Percentiles rank a stretch among this genome's conserved stretches.
Evolutionary conservation across 176 grass and related monocot genomes (phyloP).

Genomic region (Aegilops umbellulata): DNA sequence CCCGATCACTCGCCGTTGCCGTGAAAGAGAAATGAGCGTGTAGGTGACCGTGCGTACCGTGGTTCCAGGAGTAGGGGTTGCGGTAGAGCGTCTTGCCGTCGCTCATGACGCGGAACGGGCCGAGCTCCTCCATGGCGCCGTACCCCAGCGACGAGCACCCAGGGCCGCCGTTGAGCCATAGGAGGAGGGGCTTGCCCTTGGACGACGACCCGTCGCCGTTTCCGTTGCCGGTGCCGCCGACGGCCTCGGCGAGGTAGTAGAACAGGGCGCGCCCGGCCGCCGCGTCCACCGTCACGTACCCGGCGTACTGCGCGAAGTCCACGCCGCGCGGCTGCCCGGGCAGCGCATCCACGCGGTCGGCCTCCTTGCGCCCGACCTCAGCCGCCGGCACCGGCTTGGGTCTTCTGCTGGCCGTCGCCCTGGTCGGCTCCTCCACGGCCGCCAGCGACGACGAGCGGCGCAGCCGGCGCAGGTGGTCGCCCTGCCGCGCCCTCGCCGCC

Average conservation of each 20-base stretch:
- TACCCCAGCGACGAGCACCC: conserved; percentile 86
- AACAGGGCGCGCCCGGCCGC: conserved; percentile 64
- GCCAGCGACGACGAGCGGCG: conserved; percentile 17
- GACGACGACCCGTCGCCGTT: not conserved
- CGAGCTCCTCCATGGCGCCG: conserved; percentile 86
- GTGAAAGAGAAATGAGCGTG: too few species aligned
- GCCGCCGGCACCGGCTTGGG: not conserved
- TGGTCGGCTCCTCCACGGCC: not conserved
- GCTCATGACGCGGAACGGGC: conserved; percentile 82
- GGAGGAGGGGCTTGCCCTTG: conserved; percentile 47
- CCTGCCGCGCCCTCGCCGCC: conserved; percentile 30
- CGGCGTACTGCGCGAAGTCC: conserved; percentile 75
- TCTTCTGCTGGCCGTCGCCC: not conserved
- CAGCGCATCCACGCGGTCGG: conserved; percentile 56
- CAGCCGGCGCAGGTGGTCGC: conserved; percentile 35
- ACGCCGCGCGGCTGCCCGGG: conserved; percentile 66
- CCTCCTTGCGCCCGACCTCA: conserved; percentile 35
- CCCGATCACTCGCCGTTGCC: too few species aligned
- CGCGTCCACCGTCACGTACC: conserved; percentile 81
- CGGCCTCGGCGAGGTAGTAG: conserved; percentile 85
- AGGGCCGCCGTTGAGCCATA: conserved; percentile 87
- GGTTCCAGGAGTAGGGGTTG: conserved; percentile 85
- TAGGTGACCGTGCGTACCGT: not conserved
- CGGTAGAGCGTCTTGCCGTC: conserved; percentile 67
- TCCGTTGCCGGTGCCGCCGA: not conserved